Evolutionary conservation across 306 rosid genomes (phyloP).

Genomic region (Albizia julibrissin): DNA sequence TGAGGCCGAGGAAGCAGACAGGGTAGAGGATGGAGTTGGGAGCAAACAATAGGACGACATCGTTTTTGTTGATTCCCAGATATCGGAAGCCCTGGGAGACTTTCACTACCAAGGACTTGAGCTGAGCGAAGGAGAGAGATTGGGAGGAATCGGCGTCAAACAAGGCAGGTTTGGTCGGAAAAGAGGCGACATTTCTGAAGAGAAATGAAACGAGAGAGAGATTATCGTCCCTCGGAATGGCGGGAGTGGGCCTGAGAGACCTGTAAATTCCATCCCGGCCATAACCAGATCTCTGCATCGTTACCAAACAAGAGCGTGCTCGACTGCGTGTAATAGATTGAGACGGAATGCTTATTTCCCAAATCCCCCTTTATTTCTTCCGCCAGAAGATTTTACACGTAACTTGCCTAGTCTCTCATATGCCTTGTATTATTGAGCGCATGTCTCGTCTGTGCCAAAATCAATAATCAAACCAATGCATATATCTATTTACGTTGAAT

Average conservation of each 20-base stretch:
- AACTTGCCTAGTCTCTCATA: too few species aligned
- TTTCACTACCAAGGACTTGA: constrained; percentile 50
- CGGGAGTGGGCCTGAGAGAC: constrained; percentile 63
- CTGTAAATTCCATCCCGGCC: constrained; percentile 76
- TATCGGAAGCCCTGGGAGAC: constrained; percentile 55
- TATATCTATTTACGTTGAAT: too few species aligned
- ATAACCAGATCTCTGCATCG: constrained; percentile 86
- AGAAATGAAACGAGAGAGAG: constrained; percentile 68
- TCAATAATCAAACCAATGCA: too few species aligned
- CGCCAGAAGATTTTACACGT: background rate
- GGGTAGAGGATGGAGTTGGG: constrained; percentile 70
- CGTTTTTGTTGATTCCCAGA: constrained; percentile 65
- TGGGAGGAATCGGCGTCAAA: constrained; percentile 58
- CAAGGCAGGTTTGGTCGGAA: constrained; percentile 61
- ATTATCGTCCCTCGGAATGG: constrained; percentile 49
- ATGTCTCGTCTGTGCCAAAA: too few species aligned
- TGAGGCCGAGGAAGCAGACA: constrained; percentile 54
- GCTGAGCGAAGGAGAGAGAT: constrained; percentile 49
- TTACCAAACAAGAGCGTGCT: background rate
- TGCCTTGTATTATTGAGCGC: too few species aligned
- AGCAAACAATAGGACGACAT: constrained; percentile 76
- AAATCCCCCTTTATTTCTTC: background rate
- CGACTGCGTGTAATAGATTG: background rate
- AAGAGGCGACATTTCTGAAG: constrained; percentile 50
- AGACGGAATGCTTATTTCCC: too few species aligned